Base-by-base conservation (phyloP, 768 basidiomycete species). In the Russula sp. region DNA sequence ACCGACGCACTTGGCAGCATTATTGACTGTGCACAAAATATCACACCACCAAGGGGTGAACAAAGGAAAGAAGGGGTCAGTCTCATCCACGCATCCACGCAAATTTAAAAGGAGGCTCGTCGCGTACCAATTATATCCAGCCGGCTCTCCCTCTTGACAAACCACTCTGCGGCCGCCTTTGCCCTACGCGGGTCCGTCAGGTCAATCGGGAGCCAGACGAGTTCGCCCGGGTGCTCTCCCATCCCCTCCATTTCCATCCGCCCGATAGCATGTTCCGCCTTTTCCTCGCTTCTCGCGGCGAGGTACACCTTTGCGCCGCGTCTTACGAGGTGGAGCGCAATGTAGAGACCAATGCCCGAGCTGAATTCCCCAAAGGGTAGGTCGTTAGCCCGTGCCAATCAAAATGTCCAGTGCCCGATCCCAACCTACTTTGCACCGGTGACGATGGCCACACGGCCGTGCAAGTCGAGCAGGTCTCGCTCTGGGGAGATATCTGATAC, bases 341-440 rank as follows among this genome's bases (percentile, higher is more conserved):
- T 65, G 47, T 64, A 65, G 47, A 65, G 41, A 20, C 64, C 64
- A 16, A 65, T 65, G 0, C 57, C 64, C 7, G 61, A 63, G 11
- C 64, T 65, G 20, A 3, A 43, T 10, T 4, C n/a, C 48, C n/a
- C 32, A 18, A 50, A 29, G 18, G 8, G 32, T 7, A 13, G 35
- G 13, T 29, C 7, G 20, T 60, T 32, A 60, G 11, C 16, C 14
- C 10, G 42, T 36, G 43, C 42, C 7, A 16, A 18, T 8, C 39
- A 22, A 34, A 35, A 20, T 1, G 32, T 1, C 14, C 10, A 9
- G 34, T 8, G 14, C 22, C 1, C n/a, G 7, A 5, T 39, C 43
- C 45, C 32, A 10, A 71, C 75, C 52, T 50, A 78, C 78, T 76
- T 79, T 57, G 79, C 81, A 11, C 82, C 82, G 0, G 79, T 80